These are phyloP conservation scores for Talaromyces thailandensis DNA, from an alignment of 495 filamentous ascomycete genomes.

Conservation along the genomic window DNA sequence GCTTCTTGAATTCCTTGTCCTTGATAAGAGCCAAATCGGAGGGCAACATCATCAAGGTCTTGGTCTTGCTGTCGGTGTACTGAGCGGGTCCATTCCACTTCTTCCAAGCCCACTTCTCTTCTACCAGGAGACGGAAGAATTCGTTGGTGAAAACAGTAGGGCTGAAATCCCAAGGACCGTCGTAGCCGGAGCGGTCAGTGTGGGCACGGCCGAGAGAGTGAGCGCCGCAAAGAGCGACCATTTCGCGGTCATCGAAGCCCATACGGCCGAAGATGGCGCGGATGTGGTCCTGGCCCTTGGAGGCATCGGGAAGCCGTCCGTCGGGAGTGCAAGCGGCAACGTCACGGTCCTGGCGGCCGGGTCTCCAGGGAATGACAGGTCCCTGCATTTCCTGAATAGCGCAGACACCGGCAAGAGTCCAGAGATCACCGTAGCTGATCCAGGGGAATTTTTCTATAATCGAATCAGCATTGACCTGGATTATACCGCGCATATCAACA, in stretches of 20 bases:
- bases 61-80: slow-evolving; percentile 75
- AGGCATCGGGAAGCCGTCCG: slow-evolving; percentile 85
- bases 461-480: slow-evolving; percentile 21
- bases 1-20: slow-evolving; percentile 78
- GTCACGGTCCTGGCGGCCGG: slow-evolving; percentile 77
- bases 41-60: slow-evolving; percentile 95
- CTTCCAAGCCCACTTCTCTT: slow-evolving; percentile 85
- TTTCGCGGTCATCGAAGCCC: slow-evolving; percentile 97
- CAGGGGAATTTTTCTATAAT: slow-evolving; percentile 70
- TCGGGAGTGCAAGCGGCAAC: slow-evolving; percentile 86
- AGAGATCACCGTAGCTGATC: slow-evolving; percentile 94
- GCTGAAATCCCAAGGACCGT: slow-evolving; percentile 93
- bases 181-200: slow-evolving; percentile 77
- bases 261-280: slow-evolving; percentile 92
- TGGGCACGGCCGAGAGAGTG: slow-evolving; percentile 94
- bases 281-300: slow-evolving; percentile 73
- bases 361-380: slow-evolving; percentile 79
- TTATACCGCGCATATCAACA: not conserved
- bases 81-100: slow-evolving; percentile 92
- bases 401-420: slow-evolving; percentile 80
- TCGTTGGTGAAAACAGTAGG: slow-evolving; percentile 93
- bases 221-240: slow-evolving; percentile 82
- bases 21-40: slow-evolving; percentile 81
- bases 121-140: slow-evolving; percentile 76
- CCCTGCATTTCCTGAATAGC: slow-evolving; percentile 95